These are phyloP conservation scores for Lentinula guzmanii DNA, from an alignment of 768 basidiomycete genomes.

Conservation along the genomic window DNA sequence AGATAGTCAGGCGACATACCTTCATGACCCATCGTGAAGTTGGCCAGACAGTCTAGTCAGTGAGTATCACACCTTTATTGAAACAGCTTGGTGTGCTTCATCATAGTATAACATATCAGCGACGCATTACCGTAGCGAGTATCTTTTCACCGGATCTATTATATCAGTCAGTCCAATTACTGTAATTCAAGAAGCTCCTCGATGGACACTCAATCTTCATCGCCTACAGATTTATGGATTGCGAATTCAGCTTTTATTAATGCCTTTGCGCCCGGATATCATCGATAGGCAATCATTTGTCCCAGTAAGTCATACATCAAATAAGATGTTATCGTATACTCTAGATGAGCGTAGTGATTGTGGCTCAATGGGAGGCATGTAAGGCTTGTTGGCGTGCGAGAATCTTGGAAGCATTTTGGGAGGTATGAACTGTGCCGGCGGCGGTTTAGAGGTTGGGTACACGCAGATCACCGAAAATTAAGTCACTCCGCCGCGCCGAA, in stretches of 20 bases:
- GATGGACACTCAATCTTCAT: not conserved
- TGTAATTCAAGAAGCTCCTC: not conserved
- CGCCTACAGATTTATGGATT: not conserved
- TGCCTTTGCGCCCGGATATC: not conserved
- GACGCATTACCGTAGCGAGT: conserved; percentile 1
- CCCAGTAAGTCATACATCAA: not conserved
- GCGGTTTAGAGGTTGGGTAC: too few species aligned
- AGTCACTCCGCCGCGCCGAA: not conserved
- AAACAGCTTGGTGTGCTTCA: not conserved
- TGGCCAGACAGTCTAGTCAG: not conserved
- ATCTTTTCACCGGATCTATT: not conserved
- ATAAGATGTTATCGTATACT: not conserved
- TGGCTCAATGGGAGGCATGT: not conserved
- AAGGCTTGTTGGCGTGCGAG: not conserved
- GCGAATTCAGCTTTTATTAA: not conserved
- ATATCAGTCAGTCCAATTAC: not conserved
- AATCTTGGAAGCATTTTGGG: not conserved
- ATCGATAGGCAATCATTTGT: conserved; percentile 3
- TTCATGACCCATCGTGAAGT: conserved; percentile 5
- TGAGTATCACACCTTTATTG: not conserved
- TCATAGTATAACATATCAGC: conserved; percentile 2
- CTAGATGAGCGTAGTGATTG: not conserved
- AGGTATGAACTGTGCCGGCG: too few species aligned
- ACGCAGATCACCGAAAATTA: not conserved
- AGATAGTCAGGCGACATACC: not conserved